Base-by-base conservation (phyloP, 352 stramenopile genomes). In the Thraustotheca clavata region DNA sequence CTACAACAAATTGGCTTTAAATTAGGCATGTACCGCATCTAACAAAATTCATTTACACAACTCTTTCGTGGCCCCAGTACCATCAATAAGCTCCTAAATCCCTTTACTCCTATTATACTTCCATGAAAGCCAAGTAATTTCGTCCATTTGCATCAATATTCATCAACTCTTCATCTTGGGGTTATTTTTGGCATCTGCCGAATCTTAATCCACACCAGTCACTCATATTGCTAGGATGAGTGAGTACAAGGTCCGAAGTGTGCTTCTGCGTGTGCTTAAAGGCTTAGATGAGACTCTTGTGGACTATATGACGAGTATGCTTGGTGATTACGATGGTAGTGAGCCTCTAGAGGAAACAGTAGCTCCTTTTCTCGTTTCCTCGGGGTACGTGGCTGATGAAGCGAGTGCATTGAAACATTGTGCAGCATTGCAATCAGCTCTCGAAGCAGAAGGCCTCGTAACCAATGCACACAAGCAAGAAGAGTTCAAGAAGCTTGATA, bases 301-400 rank as follows among this genome's bases (percentile, higher is more conserved):
- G 41, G 77, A 87, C 70, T 92, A 89, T 67, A 59, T 92, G 14
- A 71, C 66, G 50, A 79, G 79, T 40, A 75, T 87, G 1, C 76
- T 92, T 31, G 59, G 63, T 2, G 69, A 62, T 7, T 67, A 75
- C 4, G 68, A 75, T 40, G 72, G 89, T 22, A 67, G 72, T 26
- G 39, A 67, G n/a, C 52, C 73, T 35, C 67, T 93, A 22, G 49
- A 71, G 14, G 76, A 86, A 60, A 86, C 67, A 61, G 73, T 89
- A n/a, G 76, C 80, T 60, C 83, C 81, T 9, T 93, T 93, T 63
- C 65, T 93, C 27, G 31, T 87, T 18, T 86, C 76, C 49, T 74
- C 76, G 35, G 73, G 68, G 38, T 83, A 83, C 49, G 65, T 65
- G 11, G 63, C 71, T n/a, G 75, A 87, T 62, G 73, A 86, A 16